Conservation (phyloP, 192 early-diverging fungal genomes). For the Umbelopsis isabellina region DNA sequence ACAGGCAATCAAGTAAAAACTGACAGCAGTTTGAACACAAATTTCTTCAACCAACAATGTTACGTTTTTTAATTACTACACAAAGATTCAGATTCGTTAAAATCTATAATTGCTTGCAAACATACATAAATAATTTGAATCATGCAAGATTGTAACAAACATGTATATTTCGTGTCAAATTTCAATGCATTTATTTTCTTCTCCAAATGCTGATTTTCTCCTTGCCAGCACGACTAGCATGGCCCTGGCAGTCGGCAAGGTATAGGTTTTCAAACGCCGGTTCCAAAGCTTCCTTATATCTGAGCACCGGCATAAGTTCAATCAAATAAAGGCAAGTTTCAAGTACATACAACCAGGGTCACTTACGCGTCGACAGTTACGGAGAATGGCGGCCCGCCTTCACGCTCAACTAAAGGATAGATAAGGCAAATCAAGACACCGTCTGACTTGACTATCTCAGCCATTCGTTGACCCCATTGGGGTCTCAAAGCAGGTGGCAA, state of each 20-base stretch:
- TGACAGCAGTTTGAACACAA: too few relatives aligned
- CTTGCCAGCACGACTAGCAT: slow-evolving; percentile 54
- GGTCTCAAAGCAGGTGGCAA: slow-evolving; percentile 63
- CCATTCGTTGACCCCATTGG: slow-evolving; percentile 68
- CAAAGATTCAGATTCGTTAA: too few relatives aligned
- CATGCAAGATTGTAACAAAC: too few relatives aligned
- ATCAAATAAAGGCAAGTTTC: neutral
- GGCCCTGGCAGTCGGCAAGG: slow-evolving; percentile 61
- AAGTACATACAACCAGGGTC: neutral
- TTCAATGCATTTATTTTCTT: slow-evolving; percentile 39
- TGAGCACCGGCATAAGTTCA: neutral
- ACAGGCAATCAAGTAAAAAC: too few relatives aligned
- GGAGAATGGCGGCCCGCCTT: slow-evolving; percentile 77
- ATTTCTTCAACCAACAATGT: too few relatives aligned
- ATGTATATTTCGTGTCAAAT: neutral
- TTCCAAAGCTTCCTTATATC: slow-evolving; percentile 43
- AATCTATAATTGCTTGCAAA: too few relatives aligned
- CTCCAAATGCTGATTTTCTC: slow-evolving; percentile 73
- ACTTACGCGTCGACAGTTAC: slow-evolving; percentile 67
- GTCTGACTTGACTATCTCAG: slow-evolving; percentile 63
- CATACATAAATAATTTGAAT: too few relatives aligned
- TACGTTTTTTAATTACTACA: too few relatives aligned
- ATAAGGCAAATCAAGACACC: slow-evolving; percentile 77
- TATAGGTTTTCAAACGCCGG: slow-evolving; percentile 67
- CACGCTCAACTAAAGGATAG: slow-evolving; percentile 70